phyloP scores from a whole-genome alignment of 2,329 filamentous ascomycete genomes.

The Calonectria pauciramosa region DNA sequence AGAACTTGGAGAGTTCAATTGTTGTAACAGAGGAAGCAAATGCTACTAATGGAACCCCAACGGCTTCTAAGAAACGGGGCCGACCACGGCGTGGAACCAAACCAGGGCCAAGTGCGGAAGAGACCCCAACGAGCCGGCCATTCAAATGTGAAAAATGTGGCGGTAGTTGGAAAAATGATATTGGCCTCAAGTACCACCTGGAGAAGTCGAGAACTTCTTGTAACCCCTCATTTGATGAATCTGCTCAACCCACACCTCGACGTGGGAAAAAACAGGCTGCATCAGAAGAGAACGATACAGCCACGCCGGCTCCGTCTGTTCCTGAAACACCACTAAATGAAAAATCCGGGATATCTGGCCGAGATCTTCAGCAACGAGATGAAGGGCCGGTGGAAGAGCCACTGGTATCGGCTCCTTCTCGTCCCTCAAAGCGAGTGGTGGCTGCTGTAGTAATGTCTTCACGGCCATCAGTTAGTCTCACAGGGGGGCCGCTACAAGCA shows the following conservation, averaged over 20 bases:
- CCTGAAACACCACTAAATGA: slow-evolving; percentile 15
- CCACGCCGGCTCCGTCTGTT: neutral
- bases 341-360: neutral
- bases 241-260: slow-evolving; percentile 27
- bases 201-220: slow-evolving; percentile 68
- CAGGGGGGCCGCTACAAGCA: slow-evolving; percentile 32
- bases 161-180: slow-evolving; percentile 69
- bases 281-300: slow-evolving; percentile 26
- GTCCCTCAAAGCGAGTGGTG: slow-evolving; percentile 31
- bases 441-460: slow-evolving; percentile 34
- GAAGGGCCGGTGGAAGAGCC: neutral
- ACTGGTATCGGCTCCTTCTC: slow-evolving; percentile 16
- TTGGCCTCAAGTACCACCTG: slow-evolving; percentile 71
- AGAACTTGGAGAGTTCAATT: neutral
- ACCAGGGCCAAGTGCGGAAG: slow-evolving; percentile 25
- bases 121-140: slow-evolving; percentile 41
- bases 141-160: slow-evolving; percentile 68
- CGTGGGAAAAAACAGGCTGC: slow-evolving; percentile 31
- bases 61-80: slow-evolving; percentile 45
- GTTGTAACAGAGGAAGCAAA: neutral
- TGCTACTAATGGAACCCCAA: slow-evolving; percentile 17
- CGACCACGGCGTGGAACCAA: slow-evolving; percentile 35
- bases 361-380: slow-evolving; percentile 6
- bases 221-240: slow-evolving; percentile 59
- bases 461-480: slow-evolving; percentile 41